These are phyloP conservation scores for Fusarium albidum DNA, from an alignment of 2,329 filamentous ascomycete genomes.

Conservation along the genomic window DNA sequence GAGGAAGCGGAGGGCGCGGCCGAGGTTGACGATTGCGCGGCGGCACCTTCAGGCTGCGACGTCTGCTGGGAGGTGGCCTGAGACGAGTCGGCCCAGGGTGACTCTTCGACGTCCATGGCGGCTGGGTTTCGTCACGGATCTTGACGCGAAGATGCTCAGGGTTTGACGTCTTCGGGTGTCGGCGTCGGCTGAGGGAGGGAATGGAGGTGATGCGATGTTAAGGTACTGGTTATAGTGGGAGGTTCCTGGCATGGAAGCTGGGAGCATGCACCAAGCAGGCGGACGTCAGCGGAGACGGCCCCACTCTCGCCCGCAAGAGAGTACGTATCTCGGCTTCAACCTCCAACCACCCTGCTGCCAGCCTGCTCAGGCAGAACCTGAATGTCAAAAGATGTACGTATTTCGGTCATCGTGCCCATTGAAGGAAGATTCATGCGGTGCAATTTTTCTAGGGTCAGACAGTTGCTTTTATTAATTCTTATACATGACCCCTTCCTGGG, in stretches of 20 bases:
- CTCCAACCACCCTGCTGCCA: not conserved
- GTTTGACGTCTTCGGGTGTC: constrained; percentile 9
- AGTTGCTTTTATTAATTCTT: not conserved
- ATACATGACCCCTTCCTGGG: not conserved
- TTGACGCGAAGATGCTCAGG: constrained; percentile 13
- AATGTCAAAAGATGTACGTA: not conserved
- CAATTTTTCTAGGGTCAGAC: no score
- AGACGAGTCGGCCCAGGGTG: constrained; percentile 61
- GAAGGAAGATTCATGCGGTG: no score
- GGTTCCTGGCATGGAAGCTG: constrained; percentile 30
- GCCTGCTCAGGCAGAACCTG: not conserved
- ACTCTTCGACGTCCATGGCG: constrained; percentile 61
- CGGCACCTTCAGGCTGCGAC: constrained; percentile 40
- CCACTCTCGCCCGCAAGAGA: constrained; percentile 28
- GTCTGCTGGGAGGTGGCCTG: constrained; percentile 45
- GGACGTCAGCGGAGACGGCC: constrained; percentile 36
- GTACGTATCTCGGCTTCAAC: constrained; percentile 17
- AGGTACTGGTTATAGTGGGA: constrained; percentile 8
- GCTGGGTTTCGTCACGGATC: constrained; percentile 11
- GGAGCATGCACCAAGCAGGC: constrained; percentile 22
- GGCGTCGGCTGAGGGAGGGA: constrained; percentile 25
- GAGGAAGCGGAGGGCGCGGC: constrained; percentile 41
- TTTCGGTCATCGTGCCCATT: no score
- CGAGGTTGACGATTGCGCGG: constrained; percentile 42
- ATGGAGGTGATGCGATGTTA: constrained; percentile 32